Evolutionary conservation across 768 basidiomycete species (phyloP), one percentile per base, ranked within the genome.

Genomic region (Mycena latifolia): DNA sequence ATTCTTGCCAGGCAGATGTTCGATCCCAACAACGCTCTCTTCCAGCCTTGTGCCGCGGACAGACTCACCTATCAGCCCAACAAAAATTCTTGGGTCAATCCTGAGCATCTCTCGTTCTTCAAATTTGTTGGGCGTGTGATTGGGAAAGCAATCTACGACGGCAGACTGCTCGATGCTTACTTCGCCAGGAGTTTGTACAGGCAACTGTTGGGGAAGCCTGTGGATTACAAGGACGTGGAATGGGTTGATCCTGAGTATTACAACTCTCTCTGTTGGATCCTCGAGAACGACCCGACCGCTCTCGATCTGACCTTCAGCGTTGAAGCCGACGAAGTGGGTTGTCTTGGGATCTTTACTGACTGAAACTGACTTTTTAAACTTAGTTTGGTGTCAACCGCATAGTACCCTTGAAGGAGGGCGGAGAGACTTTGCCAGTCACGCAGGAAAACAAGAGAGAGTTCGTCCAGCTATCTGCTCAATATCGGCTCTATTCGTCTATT

Each of bases 181-280:
- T 99, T 99, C 77, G 95, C 95, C 20, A 90, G 96, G 71, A 97
- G 97, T 71, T 80, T 99, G 77, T 99, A 99, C 82, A 88, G 97
- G 65, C 98, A 99, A 76, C 84, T 99, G 28, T 85, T 99, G 29
- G 94, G 93, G 47, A 95, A 96, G 75, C 95, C 89, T 10, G 96
- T 99, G 63, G 96, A 99, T 77, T 95, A 98, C 78, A 87, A 89
- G 67, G 97, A 99, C 75, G 93, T 99, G 24, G 96, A 99, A 79
- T 97, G 94, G 90, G 93, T 98, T 45, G 96, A 99, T 79, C 96
- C 96, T 0, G 95, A 97, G 78, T 99, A 99, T 77, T 98, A 98
- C 83, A 98, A 97, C 70, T 97, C 95, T 0, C 83, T 99, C 14
- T 93, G 93, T 74, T 99, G 98, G 98, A 99, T 99, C 77, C 80